A percentile compares a stretch with the other conserved stretches of the same genome.
These are phyloP conservation scores for Herpetomonas samuelpessoai DNA, from an alignment of 208 protist genomes.

Conservation along the genomic window DNA sequence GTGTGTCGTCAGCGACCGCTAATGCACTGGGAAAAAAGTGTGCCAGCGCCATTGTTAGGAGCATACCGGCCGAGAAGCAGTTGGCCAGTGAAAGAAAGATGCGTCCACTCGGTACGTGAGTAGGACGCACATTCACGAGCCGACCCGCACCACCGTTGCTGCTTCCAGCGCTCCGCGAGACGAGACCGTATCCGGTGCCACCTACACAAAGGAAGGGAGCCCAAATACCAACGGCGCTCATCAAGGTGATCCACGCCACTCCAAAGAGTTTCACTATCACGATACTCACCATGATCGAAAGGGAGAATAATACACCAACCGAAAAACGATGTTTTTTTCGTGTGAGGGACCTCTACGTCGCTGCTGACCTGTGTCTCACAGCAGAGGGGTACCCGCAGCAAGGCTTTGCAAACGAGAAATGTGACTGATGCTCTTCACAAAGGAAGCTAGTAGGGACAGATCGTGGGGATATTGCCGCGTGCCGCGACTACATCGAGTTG, in stretches of 20 bases:
- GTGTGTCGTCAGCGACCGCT: not conserved
- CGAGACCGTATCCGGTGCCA: conserved; percentile 11
- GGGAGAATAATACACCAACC: too few relatives aligned
- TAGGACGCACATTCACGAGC: not conserved
- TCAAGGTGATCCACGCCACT: conserved; percentile 8
- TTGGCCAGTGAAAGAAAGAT: conserved; percentile 51
- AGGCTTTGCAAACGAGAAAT: too few relatives aligned
- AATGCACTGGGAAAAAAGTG: conserved; percentile 58
- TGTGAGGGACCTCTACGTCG: too few relatives aligned
- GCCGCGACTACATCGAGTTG: too few relatives aligned
- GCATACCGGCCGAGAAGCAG: conserved; percentile 63
- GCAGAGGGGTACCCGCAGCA: too few relatives aligned
- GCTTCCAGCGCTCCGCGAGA: not conserved
- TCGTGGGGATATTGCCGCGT: too few relatives aligned
- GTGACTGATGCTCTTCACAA: too few relatives aligned
- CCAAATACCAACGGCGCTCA: conserved; percentile 53
- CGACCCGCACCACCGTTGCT: conserved; percentile 1
- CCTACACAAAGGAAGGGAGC: conserved; percentile 31
- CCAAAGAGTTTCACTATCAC: not conserved
- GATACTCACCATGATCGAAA: not conserved
- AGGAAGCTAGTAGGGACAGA: too few relatives aligned
- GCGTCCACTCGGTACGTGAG: conserved; percentile 5
- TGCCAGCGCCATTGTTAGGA: conserved; percentile 51
- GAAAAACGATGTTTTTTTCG: too few relatives aligned
- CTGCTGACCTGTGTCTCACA: not conserved